A percentile compares a stretch with the other conserved stretches of the same genome.
Conservation (phyloP, 2,329 filamentous ascomycete species). For the Sordariomycetes sp. region DNA sequence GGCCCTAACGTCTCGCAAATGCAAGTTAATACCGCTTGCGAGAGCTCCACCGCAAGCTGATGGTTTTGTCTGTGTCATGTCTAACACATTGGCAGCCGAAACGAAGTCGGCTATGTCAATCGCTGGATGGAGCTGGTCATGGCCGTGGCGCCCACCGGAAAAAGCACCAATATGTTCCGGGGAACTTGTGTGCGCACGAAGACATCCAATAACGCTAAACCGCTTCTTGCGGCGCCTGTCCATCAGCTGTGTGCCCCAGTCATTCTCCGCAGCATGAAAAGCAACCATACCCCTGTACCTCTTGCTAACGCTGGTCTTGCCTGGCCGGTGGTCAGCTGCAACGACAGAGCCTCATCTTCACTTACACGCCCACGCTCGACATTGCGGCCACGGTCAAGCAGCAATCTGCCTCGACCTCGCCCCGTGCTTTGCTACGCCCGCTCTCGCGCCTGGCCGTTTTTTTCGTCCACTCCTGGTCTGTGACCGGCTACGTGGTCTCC, state of each 20-base stretch:
- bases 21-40: background rate
- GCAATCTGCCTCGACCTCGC: background rate
- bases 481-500: background rate
- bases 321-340: background rate
- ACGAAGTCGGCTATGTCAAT: background rate
- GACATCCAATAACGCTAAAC: background rate
- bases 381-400: background rate
- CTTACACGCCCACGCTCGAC: background rate
- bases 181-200: background rate
- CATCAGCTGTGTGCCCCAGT: background rate
- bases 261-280: background rate
- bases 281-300: background rate
- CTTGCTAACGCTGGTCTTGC: background rate
- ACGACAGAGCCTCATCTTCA: background rate
- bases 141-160: background rate
- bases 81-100: background rate
- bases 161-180: background rate
- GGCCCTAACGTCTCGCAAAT: background rate
- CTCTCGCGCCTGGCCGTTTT: background rate
- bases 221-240: background rate
- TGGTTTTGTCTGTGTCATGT: background rate
- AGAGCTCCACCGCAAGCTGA: background rate
- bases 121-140: background rate
- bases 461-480: background rate
- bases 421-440: background rate